A percentile compares a stretch with the other conserved stretches of the same genome.
Conservation (phyloP, 176 grass and related monocot genomes). For the Oryza meyeriana region DNA sequence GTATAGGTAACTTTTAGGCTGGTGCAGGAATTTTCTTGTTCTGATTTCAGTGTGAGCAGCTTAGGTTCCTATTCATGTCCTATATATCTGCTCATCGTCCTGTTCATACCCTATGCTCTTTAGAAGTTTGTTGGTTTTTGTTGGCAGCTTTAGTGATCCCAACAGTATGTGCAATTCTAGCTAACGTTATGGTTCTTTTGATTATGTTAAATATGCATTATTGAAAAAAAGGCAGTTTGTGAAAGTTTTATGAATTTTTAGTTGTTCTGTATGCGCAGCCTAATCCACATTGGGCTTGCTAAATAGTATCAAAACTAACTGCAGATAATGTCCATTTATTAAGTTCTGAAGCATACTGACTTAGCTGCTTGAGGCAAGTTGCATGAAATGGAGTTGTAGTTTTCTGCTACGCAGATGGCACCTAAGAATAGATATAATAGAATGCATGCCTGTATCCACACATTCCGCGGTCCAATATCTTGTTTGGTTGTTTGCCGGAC, state of each 20-base stretch:
- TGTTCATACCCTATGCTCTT: neutral
- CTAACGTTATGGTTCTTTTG: neutral
- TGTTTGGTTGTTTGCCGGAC: conserved; percentile 29
- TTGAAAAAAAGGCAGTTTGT: neutral
- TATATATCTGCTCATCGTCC: neutral
- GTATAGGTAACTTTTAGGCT: conserved; percentile 12
- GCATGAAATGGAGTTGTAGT: neutral
- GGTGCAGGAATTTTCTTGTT: conserved; percentile 17
- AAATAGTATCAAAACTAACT: neutral
- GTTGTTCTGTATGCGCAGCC: conserved; percentile 7
- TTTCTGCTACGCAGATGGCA: conserved; percentile 10
- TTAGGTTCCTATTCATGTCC: conserved; percentile 1
- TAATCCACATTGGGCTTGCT: conserved; percentile 5
- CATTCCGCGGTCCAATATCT: conserved; percentile 16
- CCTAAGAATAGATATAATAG: conserved; percentile 27
- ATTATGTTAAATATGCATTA: neutral
- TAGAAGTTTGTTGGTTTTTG: neutral
- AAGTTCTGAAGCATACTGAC: neutral
- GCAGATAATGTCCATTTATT: neutral
- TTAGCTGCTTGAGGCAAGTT: conserved; percentile 9
- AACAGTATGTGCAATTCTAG: neutral
- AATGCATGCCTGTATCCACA: conserved; percentile 23
- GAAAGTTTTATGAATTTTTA: conserved; percentile 2
- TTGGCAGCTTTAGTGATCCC: conserved; percentile 11
- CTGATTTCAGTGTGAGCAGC: neutral